Evolutionary conservation across 2,329 filamentous ascomycete species (phyloP).

Genomic region (Cladophialophora carrionii): DNA sequence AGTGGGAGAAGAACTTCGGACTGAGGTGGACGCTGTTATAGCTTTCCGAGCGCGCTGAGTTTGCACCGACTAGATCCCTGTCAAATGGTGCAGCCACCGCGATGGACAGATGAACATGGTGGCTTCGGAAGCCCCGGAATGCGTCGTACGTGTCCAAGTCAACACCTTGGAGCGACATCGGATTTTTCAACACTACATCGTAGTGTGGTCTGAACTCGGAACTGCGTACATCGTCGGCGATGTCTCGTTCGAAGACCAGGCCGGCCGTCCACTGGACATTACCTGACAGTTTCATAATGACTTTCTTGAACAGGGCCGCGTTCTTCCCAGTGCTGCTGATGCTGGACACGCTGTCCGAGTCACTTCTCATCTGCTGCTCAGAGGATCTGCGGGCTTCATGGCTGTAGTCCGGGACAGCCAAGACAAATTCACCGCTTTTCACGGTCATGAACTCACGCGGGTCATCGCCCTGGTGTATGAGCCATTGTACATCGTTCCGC

Average conservation of each 20-base stretch:
- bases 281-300: conserved; percentile 96
- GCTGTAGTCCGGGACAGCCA: conserved; percentile 92
- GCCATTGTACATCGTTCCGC: conserved; percentile 90
- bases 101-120: conserved; percentile 94
- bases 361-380: conserved; percentile 43
- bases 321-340: conserved; percentile 66
- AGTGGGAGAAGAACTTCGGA: conserved; percentile 96
- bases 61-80: conserved; percentile 80
- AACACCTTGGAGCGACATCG: conserved; percentile 67
- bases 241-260: conserved; percentile 85
- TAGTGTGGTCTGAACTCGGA: conserved; percentile 94
- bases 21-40: conserved; percentile 97
- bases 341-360: conserved; percentile 63
- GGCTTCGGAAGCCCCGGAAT: conserved; percentile 93
- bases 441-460: conserved; percentile 94
- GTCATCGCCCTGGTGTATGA: conserved; percentile 80
- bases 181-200: conserved; percentile 81
- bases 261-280: conserved; percentile 93
- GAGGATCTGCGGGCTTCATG: conserved; percentile 75
- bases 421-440: conserved; percentile 90
- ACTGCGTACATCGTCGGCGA: conserved; percentile 70
- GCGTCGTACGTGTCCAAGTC: conserved; percentile 72
- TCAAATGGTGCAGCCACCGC: conserved; percentile 85
- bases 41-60: conserved; percentile 75
- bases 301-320: conserved; percentile 92